A percentile compares a stretch with the other conserved stretches of the same genome.
Evolutionary conservation across 306 rosid species (phyloP).

Genomic region (Prunus mume): DNA sequence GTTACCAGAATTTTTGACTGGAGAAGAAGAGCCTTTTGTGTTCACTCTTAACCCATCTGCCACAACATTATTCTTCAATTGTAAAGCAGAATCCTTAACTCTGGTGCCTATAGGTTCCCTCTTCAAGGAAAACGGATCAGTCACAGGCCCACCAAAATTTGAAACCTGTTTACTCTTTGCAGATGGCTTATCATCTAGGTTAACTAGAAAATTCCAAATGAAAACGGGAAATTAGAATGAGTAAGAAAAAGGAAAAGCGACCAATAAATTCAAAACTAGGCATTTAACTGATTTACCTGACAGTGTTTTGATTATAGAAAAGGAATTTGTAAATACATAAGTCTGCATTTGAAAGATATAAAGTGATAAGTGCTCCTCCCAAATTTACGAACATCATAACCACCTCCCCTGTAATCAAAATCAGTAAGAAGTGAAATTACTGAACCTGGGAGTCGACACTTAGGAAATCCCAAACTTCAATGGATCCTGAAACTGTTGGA

Average conservation of each 20-base stretch:
- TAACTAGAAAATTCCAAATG: slow-evolving; percentile 48
- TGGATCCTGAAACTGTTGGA: slow-evolving; percentile 91
- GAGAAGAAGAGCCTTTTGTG: slow-evolving; percentile 50
- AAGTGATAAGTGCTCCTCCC: slow-evolving; percentile 1
- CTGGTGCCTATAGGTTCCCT: slow-evolving; percentile 48
- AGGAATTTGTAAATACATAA: slow-evolving; percentile 79
- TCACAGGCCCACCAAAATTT: slow-evolving; percentile 38
- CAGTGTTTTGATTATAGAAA: slow-evolving; percentile 87
- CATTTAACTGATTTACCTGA: slow-evolving; percentile 61
- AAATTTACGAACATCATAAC: background rate
- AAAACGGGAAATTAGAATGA: slow-evolving; percentile 27
- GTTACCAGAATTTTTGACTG: slow-evolving; percentile 31
- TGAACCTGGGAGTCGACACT: slow-evolving; percentile 98
- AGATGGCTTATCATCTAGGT: slow-evolving; percentile 53
- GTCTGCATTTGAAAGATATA: slow-evolving; percentile 61
- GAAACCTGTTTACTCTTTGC: slow-evolving; percentile 59
- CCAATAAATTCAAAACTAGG: slow-evolving; percentile 23
- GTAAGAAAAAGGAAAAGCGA: slow-evolving; percentile 11
- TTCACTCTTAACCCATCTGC: slow-evolving; percentile 55
- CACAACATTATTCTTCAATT: slow-evolving; percentile 42
- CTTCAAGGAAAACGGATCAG: slow-evolving; percentile 29
- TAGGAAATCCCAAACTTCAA: slow-evolving; percentile 99
- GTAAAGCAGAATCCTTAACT: slow-evolving; percentile 56
- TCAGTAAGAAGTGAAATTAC: slow-evolving; percentile 16
- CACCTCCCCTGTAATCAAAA: background rate